phyloP scores from a whole-genome alignment of 345 rosid species.

The Hypericum perforatum region DNA sequence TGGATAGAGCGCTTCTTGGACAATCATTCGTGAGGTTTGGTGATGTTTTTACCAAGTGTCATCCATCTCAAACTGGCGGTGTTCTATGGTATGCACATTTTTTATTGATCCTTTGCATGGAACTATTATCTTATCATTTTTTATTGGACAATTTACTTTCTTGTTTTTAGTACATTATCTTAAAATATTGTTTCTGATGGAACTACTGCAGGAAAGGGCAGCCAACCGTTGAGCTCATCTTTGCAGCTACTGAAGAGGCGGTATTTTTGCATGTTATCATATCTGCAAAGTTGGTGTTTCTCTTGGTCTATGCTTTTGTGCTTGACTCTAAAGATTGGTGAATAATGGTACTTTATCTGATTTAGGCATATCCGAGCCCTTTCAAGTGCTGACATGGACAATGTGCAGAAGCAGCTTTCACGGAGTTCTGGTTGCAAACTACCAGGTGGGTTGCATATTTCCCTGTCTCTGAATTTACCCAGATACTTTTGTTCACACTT shows the following conservation, averaged over 20 bases:
- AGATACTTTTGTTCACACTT: neutral
- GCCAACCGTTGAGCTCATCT: slow-evolving; percentile 76
- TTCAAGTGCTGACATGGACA: slow-evolving; percentile 68
- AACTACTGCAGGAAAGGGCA: slow-evolving; percentile 72
- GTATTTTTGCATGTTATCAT: slow-evolving; percentile 77
- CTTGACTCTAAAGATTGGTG: neutral
- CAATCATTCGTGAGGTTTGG: slow-evolving; percentile 91
- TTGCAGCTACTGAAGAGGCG: slow-evolving; percentile 93
- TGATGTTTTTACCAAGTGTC: slow-evolving; percentile 78
- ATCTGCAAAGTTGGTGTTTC: slow-evolving; percentile 70
- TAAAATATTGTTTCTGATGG: slow-evolving; percentile 3
- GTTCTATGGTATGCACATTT: slow-evolving; percentile 43
- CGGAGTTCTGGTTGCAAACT: slow-evolving; percentile 45
- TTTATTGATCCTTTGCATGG: no score
- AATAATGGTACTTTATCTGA: neutral
- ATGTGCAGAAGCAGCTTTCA: slow-evolving; percentile 46
- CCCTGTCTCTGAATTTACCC: neutral
- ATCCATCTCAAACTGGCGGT: slow-evolving; percentile 64
- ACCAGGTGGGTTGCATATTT: slow-evolving; percentile 59
- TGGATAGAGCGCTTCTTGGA: slow-evolving; percentile 56
- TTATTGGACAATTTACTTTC: neutral
- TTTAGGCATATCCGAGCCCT: slow-evolving; percentile 74
- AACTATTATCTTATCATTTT: no score
- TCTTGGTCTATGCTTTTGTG: neutral
- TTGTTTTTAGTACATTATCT: neutral